Evolutionary conservation across 164 flowering plant genomes (phyloP).

Genomic region (Vitis rotundifolia): DNA sequence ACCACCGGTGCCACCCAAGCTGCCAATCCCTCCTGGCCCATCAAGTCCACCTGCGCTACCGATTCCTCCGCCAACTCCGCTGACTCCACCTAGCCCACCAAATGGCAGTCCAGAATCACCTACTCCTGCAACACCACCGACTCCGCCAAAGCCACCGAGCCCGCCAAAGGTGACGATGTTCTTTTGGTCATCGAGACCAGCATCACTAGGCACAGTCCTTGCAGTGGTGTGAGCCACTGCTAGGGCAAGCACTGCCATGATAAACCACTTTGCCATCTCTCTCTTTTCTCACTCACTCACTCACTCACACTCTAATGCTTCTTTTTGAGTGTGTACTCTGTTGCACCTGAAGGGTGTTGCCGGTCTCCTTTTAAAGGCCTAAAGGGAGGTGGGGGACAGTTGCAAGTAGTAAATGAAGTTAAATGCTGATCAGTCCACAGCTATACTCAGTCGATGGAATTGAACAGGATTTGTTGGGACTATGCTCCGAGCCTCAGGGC

Average conservation of each 20-base stretch:
- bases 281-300: neutral
- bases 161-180: constrained; percentile 39
- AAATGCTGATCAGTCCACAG: constrained; percentile 9
- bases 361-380: constrained; percentile 16
- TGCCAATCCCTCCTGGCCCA: constrained; percentile 14
- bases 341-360: neutral
- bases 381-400: constrained; percentile 16
- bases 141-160: constrained; percentile 39
- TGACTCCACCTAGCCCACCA: constrained; percentile 16
- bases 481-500: neutral
- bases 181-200: constrained; percentile 45
- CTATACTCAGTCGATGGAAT: too few relatives aligned
- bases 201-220: constrained; percentile 24
- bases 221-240: constrained; percentile 23
- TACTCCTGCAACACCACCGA: constrained; percentile 17
- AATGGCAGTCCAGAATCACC: too few relatives aligned
- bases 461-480: neutral
- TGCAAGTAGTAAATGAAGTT: constrained; percentile 23
- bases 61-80: constrained; percentile 9
- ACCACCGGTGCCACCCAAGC: constrained; percentile 12
- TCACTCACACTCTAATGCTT: neutral
- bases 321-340: too few relatives aligned
- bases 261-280: constrained; percentile 29
- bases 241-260: constrained; percentile 22
- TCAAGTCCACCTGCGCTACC: constrained; percentile 14